Percentiles rank a stretch among this genome's conserved stretches.
phyloP scores from a whole-genome alignment of 108 stramenopile species.

The Discostella pseudostelligera region DNA sequence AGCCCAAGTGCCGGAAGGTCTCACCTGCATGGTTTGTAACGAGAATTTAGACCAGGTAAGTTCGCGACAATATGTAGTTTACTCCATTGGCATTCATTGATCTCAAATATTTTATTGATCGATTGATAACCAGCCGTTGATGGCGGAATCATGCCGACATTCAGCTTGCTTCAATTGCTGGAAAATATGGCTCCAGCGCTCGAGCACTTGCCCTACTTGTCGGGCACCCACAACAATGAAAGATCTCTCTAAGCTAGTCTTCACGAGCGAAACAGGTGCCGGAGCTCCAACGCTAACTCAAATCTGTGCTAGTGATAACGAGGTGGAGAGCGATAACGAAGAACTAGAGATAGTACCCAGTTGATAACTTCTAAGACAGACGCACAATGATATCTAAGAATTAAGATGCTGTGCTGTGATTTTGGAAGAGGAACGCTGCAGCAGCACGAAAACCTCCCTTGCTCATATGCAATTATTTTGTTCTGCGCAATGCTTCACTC shows the following conservation, averaged over 20 bases:
- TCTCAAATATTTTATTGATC: background rate
- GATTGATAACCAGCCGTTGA: constrained; percentile 41
- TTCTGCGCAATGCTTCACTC: background rate
- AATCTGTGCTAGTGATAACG: constrained; percentile 35
- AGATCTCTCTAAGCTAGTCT: constrained; percentile 47
- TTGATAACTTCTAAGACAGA: constrained; percentile 2
- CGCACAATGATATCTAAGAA: no score
- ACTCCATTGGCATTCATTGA: constrained; percentile 7
- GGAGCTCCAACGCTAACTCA: constrained; percentile 41
- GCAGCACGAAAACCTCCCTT: background rate
- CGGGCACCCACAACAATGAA: constrained; percentile 41
- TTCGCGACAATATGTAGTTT: background rate
- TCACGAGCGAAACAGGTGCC: constrained; percentile 32
- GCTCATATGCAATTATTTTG: background rate
- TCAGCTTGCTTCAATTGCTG: constrained; percentile 60
- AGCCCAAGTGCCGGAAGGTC: constrained; percentile 57
- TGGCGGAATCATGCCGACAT: constrained; percentile 62
- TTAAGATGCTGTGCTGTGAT: no score
- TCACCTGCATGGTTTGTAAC: constrained; percentile 57
- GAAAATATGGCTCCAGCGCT: constrained; percentile 64
- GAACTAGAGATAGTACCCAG: constrained; percentile 36
- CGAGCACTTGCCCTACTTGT: constrained; percentile 63
- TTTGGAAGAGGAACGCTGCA: no score
- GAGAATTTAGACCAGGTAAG: constrained; percentile 38
- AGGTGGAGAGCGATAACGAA: constrained; percentile 24